A percentile compares a stretch with the other conserved stretches of the same genome.
These are phyloP conservation scores for Trichosanthes truncata DNA, from an alignment of 306 rosid species.

Conservation along the genomic window DNA sequence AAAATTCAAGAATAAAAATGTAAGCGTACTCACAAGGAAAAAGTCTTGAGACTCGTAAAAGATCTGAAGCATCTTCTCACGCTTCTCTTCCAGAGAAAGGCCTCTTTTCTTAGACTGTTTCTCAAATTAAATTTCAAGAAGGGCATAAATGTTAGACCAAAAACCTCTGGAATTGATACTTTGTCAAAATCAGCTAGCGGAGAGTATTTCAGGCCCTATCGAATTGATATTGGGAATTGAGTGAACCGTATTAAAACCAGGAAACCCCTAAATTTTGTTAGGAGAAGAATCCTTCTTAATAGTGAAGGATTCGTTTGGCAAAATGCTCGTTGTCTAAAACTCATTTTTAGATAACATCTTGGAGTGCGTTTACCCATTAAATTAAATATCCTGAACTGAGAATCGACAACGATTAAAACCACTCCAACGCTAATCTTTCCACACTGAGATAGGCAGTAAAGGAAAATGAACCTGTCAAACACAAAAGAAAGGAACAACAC, in stretches of 20 bases:
- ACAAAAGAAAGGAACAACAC: neutral
- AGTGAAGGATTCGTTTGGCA: neutral
- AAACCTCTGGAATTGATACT: neutral
- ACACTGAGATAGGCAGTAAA: neutral
- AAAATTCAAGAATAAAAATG: neutral
- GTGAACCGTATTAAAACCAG: neutral
- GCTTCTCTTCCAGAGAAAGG: constrained; percentile 93
- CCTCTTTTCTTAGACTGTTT: constrained; percentile 91
- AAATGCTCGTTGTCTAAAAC: neutral
- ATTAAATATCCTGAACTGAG: neutral
- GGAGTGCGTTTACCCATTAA: neutral
- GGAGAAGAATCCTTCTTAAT: neutral
- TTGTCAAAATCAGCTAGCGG: neutral
- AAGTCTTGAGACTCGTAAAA: constrained; percentile 87
- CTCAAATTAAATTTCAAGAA: constrained; percentile 7
- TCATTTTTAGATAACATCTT: neutral
- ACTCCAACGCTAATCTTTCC: neutral
- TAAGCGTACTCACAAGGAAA: constrained; percentile 47
- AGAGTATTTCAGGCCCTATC: neutral
- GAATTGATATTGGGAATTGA: neutral
- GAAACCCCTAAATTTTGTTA: neutral
- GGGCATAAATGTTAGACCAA: neutral
- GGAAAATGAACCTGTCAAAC: neutral
- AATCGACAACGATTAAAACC: neutral
- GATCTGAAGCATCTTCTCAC: constrained; percentile 93